Conservation (phyloP, 116 monocot species). For the Posidonia oceanica region DNA sequence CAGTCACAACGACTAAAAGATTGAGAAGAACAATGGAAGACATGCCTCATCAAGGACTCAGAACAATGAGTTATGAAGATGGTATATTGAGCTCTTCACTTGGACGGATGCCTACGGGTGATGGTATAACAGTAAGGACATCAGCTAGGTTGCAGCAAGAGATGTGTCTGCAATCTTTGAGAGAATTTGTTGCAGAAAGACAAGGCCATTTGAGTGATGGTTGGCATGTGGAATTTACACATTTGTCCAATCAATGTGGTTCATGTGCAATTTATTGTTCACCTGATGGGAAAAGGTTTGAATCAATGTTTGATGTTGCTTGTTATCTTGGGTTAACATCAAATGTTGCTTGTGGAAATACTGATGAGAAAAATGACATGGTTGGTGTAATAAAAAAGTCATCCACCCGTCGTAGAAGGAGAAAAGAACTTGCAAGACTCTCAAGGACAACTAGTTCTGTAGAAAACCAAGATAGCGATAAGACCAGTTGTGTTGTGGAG, state of each 20-base stretch:
- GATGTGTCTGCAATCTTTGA: constrained; percentile 25
- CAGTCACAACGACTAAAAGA: constrained; percentile 9
- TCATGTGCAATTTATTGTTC: constrained; percentile 37
- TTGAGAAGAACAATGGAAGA: constrained; percentile 15
- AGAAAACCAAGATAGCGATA: constrained; percentile 25
- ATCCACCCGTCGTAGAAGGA: constrained; percentile 34
- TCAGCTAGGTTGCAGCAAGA: constrained; percentile 19
- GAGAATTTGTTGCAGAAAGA: constrained; percentile 34
- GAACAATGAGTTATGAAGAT: constrained; percentile 10
- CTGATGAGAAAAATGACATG: constrained; percentile 32
- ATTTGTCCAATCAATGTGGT: constrained; percentile 18
- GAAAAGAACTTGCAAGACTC: constrained; percentile 40
- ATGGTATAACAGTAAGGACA: constrained; percentile 2
- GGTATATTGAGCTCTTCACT: constrained; percentile 16
- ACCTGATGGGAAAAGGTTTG: constrained; percentile 77
- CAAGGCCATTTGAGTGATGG: constrained; percentile 42
- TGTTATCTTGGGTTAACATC: constrained; percentile 44
- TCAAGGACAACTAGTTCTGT: constrained; percentile 17
- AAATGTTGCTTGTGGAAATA: constrained; percentile 22
- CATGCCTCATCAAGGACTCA: constrained; percentile 4
- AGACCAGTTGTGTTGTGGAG: constrained; percentile 20
- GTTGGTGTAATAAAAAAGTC: constrained; percentile 28
- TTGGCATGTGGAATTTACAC: constrained; percentile 53
- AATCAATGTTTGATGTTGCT: constrained; percentile 66
- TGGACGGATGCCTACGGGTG: constrained; percentile 10